A percentile compares a stretch with the other conserved stretches of the same genome.
Conservation (phyloP, 2,329 filamentous ascomycete genomes). For the Fusarium albosuccineum region DNA sequence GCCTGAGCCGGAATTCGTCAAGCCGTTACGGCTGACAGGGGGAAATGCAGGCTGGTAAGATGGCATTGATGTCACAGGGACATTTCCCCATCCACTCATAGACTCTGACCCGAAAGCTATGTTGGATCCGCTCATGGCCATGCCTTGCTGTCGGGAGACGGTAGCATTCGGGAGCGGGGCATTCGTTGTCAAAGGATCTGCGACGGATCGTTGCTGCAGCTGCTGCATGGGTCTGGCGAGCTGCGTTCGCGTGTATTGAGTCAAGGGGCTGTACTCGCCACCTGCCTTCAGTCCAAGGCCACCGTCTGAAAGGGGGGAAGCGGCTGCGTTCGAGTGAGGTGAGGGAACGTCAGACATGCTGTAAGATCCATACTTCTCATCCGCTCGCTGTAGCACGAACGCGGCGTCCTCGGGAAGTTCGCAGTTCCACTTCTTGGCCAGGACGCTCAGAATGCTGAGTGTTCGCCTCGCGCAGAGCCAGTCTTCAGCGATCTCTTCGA, state of each 20-base stretch:
- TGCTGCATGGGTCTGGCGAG: conserved; percentile 41
- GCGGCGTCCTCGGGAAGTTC: conserved; percentile 87
- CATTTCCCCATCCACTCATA: conserved; percentile 45
- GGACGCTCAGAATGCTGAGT: conserved; percentile 84
- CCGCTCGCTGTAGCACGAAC: conserved; percentile 80
- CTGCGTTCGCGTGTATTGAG: conserved; percentile 49
- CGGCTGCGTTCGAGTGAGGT: conserved; percentile 55
- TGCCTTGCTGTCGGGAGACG: conserved; percentile 33
- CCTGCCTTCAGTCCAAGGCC: conserved; percentile 38
- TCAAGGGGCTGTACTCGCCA: conserved; percentile 53
- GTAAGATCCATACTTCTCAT: conserved; percentile 83
- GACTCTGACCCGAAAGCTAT: conserved; percentile 41
- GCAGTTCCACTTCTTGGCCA: conserved; percentile 90
- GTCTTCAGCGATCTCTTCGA: conserved; percentile 95
- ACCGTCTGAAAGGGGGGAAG: conserved; percentile 50
- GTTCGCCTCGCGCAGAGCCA: conserved; percentile 93
- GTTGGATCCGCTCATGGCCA: conserved; percentile 38
- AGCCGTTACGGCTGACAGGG: conserved; percentile 32
- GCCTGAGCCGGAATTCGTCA: conserved; percentile 25
- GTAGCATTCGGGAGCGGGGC: conserved; percentile 20
- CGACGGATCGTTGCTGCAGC: conserved; percentile 28
- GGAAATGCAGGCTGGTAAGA: conserved; percentile 41
- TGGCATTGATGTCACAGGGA: conserved; percentile 37
- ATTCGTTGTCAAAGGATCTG: conserved; percentile 31
- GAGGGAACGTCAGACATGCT: conserved; percentile 72